Evolutionary conservation across 148 eudicot species (phyloP).

Genomic region (Silene conica): DNA sequence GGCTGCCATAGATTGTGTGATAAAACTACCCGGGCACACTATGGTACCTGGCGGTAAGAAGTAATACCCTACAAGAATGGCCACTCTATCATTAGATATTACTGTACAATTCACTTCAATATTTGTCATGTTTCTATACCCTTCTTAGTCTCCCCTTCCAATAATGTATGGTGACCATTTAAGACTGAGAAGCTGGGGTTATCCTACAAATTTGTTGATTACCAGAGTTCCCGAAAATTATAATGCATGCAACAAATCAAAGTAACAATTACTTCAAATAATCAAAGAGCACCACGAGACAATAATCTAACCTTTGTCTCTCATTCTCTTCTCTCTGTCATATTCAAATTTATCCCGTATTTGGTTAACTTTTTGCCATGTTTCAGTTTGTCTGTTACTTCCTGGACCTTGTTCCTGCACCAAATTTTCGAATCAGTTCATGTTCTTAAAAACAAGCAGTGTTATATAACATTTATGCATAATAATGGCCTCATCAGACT

Average conservation of each 20-base stretch:
- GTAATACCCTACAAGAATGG: not conserved
- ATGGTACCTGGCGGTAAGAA: not conserved
- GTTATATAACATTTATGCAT: not conserved
- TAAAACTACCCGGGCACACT: not conserved
- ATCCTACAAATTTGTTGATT: not conserved
- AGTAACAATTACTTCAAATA: not conserved
- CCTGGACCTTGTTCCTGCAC: constrained; percentile 57
- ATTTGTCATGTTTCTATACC: not conserved
- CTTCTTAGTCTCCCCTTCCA: not conserved
- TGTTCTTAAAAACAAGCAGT: not conserved
- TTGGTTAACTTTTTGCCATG: constrained; percentile 60
- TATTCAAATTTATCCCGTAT: constrained; percentile 94
- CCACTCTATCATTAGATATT: not conserved
- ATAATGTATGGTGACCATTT: not conserved
- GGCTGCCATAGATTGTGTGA: not conserved
- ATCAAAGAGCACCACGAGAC: not conserved
- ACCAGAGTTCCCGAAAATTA: not conserved
- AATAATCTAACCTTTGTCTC: constrained; percentile 70
- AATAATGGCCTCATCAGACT: not conserved
- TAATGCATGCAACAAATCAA: not conserved
- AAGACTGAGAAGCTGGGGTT: not conserved
- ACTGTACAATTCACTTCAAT: not conserved
- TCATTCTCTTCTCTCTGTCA: constrained; percentile 90
- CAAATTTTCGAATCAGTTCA: constrained; percentile 12
- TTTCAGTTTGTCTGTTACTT: constrained; percentile 51